phyloP scores from a whole-genome alignment of 192 early-diverging fungal genomes.

The Entophlyctis luteolus region DNA sequence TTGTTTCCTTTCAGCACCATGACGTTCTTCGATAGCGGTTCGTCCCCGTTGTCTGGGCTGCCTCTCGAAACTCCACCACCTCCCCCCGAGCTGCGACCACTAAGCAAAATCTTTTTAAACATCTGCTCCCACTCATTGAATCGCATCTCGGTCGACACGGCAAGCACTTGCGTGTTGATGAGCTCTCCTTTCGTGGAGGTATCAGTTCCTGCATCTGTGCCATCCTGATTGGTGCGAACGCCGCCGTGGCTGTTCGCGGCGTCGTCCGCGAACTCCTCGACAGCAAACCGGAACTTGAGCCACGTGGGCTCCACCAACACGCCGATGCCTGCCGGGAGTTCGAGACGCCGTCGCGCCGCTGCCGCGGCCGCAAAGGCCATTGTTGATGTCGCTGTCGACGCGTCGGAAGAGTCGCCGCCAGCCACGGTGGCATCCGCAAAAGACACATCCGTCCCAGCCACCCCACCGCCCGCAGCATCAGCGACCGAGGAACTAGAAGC shows the following conservation, averaged over 20 bases:
- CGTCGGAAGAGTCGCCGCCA: too few relatives aligned
- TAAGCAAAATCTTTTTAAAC: neutral
- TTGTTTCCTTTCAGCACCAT: conserved; percentile 16
- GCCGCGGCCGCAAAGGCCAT: neutral
- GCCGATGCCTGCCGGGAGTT: conserved; percentile 6
- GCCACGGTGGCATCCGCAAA: too few relatives aligned
- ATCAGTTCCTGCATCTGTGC: neutral
- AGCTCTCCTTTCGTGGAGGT: neutral
- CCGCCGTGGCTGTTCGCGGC: too few relatives aligned
- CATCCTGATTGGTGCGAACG: too few relatives aligned
- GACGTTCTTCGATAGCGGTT: too few relatives aligned
- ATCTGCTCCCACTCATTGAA: conserved; percentile 8
- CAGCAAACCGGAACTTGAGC: conserved; percentile 16
- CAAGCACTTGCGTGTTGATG: neutral
- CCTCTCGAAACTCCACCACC: too few relatives aligned
- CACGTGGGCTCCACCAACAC: conserved; percentile 20
- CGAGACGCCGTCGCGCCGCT: neutral
- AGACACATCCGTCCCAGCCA: neutral
- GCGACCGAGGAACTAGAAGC: too few relatives aligned
- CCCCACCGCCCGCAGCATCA: neutral
- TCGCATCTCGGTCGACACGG: neutral
- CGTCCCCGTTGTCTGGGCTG: too few relatives aligned
- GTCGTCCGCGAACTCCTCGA: conserved; percentile 5
- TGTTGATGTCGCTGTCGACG: too few relatives aligned
- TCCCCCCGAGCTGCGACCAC: neutral